Evolutionary conservation across 805 yeast genomes (phyloP).

Genomic region (Teunomyces panamensis): DNA sequence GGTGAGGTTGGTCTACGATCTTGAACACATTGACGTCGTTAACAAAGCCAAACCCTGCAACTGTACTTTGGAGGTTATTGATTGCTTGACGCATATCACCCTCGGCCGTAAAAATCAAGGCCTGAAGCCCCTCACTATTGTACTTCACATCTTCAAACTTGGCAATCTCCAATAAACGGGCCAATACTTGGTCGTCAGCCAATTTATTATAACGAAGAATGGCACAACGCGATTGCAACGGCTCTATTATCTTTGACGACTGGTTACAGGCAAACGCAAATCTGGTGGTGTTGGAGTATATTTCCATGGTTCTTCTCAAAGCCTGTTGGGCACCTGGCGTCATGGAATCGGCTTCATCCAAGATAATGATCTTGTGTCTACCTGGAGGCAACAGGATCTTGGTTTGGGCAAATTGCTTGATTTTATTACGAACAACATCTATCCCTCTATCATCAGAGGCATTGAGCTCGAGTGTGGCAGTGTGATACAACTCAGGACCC

Average conservation of each 20-base stretch:
- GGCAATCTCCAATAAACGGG: slow-evolving; percentile 68
- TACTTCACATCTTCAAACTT: slow-evolving; percentile 69
- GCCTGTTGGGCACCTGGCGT: slow-evolving; percentile 97
- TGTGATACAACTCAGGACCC: slow-evolving; percentile 62
- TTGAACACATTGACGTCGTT: slow-evolving; percentile 89
- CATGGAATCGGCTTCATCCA: slow-evolving; percentile 97
- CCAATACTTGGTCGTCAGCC: slow-evolving; percentile 79
- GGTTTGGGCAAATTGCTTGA: slow-evolving; percentile 94
- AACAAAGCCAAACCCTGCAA: slow-evolving; percentile 90
- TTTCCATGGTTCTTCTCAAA: slow-evolving; percentile 89
- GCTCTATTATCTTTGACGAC: slow-evolving; percentile 92
- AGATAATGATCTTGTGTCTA: slow-evolving; percentile 84
- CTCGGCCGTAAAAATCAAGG: slow-evolving; percentile 90
- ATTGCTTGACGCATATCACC: slow-evolving; percentile 99
- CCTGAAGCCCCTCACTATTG: slow-evolving; percentile 88
- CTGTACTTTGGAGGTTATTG: slow-evolving; percentile 90
- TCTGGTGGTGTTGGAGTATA: slow-evolving; percentile 91
- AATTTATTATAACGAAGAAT: slow-evolving; percentile 80
- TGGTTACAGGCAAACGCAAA: slow-evolving; percentile 99
- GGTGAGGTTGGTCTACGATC: slow-evolving; percentile 96
- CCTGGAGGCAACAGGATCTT: slow-evolving; percentile 85
- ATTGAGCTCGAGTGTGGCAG: slow-evolving; percentile 88
- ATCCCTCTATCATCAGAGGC: slow-evolving; percentile 98
- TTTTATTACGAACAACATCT: slow-evolving; percentile 90
- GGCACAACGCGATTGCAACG: slow-evolving; percentile 94